These are phyloP conservation scores for Phytophthora nicotianae DNA, from an alignment of 352 stramenopile species.

Conservation along the genomic window DNA sequence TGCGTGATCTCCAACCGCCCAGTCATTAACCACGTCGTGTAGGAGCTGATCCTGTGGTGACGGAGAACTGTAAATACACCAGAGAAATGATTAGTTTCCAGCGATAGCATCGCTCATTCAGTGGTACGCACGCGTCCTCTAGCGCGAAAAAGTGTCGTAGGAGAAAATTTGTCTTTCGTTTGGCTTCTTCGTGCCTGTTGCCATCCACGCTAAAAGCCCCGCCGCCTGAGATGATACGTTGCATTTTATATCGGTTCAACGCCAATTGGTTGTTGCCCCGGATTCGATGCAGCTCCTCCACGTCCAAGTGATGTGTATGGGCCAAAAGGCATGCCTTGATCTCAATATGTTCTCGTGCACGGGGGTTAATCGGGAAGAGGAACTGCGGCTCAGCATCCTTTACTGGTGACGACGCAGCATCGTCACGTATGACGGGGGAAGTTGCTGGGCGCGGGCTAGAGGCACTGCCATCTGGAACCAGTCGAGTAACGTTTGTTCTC, in stretches of 20 bases:
- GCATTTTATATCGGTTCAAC: constrained; percentile 44
- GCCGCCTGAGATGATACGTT: constrained; percentile 47
- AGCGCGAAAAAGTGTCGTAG: constrained; percentile 75
- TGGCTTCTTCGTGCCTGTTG: constrained; percentile 48
- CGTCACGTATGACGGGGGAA: constrained; percentile 12
- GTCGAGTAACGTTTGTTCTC: background rate
- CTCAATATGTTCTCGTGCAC: constrained; percentile 62
- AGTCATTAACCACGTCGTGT: constrained; percentile 71
- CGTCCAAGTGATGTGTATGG: constrained; percentile 65
- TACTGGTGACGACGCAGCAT: constrained; percentile 7
- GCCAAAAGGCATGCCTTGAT: constrained; percentile 73
- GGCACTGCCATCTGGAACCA: constrained; percentile 1
- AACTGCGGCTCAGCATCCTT: constrained; percentile 17
- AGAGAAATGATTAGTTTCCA: background rate
- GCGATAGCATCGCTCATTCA: background rate
- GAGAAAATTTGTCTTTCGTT: constrained; percentile 74
- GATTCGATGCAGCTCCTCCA: constrained; percentile 57
- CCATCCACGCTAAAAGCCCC: constrained; percentile 46
- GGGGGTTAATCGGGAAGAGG: constrained; percentile 25
- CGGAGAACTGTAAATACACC: constrained; percentile 13
- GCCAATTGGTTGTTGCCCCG: constrained; percentile 41
- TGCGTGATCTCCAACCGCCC: constrained; percentile 49
- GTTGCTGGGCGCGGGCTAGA: constrained; percentile 8
- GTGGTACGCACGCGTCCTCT: constrained; percentile 28
- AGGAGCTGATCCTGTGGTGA: constrained; percentile 49